Evolutionary conservation across 2,329 filamentous ascomycete species (phyloP).

Genomic region (Colletotrichum theobromicola): DNA sequence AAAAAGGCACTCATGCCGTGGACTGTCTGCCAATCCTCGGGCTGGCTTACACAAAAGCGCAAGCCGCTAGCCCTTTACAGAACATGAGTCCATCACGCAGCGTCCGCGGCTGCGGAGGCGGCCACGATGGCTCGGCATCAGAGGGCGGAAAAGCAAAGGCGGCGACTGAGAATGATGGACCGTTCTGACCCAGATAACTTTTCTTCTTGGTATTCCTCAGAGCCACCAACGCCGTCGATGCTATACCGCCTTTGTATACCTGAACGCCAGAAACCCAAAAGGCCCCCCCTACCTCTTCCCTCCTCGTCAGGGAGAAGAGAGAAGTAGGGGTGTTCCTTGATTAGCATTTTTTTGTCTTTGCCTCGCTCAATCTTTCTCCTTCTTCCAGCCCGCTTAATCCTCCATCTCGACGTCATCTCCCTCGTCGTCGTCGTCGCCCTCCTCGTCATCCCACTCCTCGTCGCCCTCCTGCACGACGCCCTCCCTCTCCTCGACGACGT

Average conservation of each 20-base stretch:
- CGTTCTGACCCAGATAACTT: conserved; percentile 15
- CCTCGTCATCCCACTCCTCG: conserved; percentile 20
- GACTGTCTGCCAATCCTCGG: background rate
- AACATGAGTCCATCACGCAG: background rate
- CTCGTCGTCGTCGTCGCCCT: conserved; percentile 25
- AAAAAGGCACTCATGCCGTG: background rate
- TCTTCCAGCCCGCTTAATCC: conserved; percentile 25
- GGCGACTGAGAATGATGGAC: conserved; percentile 15
- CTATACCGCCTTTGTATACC: conserved; percentile 20
- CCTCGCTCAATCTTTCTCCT: background rate
- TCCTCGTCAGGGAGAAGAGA: background rate
- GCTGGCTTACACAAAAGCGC: background rate
- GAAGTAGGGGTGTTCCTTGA: background rate
- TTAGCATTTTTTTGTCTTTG: conserved; percentile 7
- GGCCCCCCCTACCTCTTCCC: background rate
- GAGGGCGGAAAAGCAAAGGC: conserved; percentile 3
- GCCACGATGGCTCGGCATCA: background rate
- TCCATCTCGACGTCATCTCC: conserved; percentile 35
- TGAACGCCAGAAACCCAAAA: conserved; percentile 16
- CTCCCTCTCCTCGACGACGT: conserved; percentile 32
- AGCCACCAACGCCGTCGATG: conserved; percentile 23
- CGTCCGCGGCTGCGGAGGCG: background rate
- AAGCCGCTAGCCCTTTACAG: background rate
- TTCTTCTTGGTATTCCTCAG: conserved; percentile 21
- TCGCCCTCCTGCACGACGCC: conserved; percentile 24